Evolutionary conservation across 75 land plant species (phyloP).

Genomic region (Cryptomeria japonica): DNA sequence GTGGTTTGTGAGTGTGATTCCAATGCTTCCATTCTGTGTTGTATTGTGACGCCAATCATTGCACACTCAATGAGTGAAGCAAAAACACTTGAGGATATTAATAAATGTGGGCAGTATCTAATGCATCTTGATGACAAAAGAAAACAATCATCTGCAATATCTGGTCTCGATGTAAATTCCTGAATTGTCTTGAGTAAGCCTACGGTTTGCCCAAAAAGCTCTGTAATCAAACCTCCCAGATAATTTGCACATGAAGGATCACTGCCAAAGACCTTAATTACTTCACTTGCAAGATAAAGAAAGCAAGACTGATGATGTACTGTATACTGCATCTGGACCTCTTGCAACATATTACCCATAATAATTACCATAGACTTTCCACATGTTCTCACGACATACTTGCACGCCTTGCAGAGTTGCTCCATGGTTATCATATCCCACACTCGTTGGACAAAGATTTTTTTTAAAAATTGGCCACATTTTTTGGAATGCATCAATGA

Average conservation of each 20-base stretch:
- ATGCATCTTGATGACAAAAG: constrained; percentile 94
- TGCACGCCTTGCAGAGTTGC: constrained; percentile 91
- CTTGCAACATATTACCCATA: constrained; percentile 87
- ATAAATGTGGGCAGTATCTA: constrained; percentile 89
- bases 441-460: constrained; percentile 75
- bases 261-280: constrained; percentile 92
- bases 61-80: constrained; percentile 81
- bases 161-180: constrained; percentile 91
- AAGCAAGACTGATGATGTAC: constrained; percentile 88
- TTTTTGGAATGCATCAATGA: constrained; percentile 72
- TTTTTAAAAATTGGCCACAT: constrained; percentile 88
- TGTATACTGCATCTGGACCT: constrained; percentile 79
- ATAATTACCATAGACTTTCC: constrained; percentile 71
- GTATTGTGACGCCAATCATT: constrained; percentile 88
- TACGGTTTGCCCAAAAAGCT: constrained; percentile 74
- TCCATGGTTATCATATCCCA: constrained; percentile 95
- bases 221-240: constrained; percentile 63
- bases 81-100: constrained; percentile 67
- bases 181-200: constrained; percentile 62
- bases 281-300: constrained; percentile 98
- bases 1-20: too few relatives aligned
- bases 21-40: too few relatives aligned
- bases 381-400: constrained; percentile 94
- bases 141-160: constrained; percentile 96
- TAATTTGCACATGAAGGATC: constrained; percentile 84